These are phyloP conservation scores for Excoecaria cochinchinensis DNA, from an alignment of 345 rosid species.

Conservation along the genomic window DNA sequence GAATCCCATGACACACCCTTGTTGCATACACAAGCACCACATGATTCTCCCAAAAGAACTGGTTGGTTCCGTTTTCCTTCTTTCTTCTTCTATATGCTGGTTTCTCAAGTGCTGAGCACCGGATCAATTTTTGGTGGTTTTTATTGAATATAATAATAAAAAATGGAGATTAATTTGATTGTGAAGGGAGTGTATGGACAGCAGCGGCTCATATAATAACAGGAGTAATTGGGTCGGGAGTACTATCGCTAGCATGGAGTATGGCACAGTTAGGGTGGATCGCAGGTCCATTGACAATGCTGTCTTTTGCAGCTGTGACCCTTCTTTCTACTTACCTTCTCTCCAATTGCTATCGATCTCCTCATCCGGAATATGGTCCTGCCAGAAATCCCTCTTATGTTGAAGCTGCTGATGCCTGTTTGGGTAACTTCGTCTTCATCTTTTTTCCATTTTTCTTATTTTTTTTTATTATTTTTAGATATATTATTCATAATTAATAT, in stretches of 20 bases:
- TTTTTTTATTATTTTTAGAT: neutral
- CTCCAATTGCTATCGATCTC: slow-evolving; percentile 23
- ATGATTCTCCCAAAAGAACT: no score
- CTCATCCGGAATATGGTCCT: slow-evolving; percentile 25
- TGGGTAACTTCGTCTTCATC: slow-evolving; percentile 23
- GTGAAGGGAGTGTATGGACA: slow-evolving; percentile 44
- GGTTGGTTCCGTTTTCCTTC: no score
- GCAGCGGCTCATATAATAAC: slow-evolving; percentile 56
- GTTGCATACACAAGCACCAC: no score
- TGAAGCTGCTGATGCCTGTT: slow-evolving; percentile 32
- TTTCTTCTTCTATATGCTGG: no score
- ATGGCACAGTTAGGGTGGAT: slow-evolving; percentile 33
- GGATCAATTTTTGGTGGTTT: no score
- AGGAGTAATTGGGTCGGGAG: slow-evolving; percentile 56
- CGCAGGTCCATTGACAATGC: slow-evolving; percentile 27
- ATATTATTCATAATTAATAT: no score
- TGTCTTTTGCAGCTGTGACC: slow-evolving; percentile 19
- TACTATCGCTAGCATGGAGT: slow-evolving; percentile 37
- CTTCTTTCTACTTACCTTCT: slow-evolving; percentile 22
- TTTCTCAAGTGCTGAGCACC: no score
- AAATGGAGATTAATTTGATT: neutral
- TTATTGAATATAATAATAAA: no score
- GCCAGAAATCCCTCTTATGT: slow-evolving; percentile 29
- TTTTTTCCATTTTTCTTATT: neutral
- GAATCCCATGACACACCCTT: no score